Conservation (phyloP, 1,284 basidiomycete species). For the Phlebopus sp. region DNA sequence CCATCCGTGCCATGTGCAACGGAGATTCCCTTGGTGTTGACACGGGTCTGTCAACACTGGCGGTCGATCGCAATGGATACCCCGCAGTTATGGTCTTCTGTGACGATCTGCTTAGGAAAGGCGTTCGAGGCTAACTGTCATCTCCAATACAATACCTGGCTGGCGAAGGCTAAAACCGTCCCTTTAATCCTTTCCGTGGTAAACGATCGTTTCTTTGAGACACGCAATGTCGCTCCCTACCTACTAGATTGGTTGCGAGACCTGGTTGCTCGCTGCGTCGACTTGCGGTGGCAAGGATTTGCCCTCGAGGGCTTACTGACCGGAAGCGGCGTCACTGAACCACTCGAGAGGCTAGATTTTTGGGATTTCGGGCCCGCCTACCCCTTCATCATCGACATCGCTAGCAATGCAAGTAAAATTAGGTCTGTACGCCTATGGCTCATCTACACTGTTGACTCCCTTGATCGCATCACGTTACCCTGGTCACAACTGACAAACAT, state of each 20-base stretch:
- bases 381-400: slow-evolving; percentile 15
- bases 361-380: too few species aligned
- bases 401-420: slow-evolving; percentile 4
- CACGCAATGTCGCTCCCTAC: too few species aligned
- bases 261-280: slow-evolving; percentile 18
- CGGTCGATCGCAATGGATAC: too few species aligned
- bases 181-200: slow-evolving; percentile 26
- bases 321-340: not conserved
- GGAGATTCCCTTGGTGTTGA: too few species aligned
- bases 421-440: slow-evolving; percentile 2
- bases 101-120: slow-evolving; percentile 19
- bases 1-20: slow-evolving; percentile 19
- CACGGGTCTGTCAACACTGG: too few species aligned
- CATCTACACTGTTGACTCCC: too few species aligned
- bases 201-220: slow-evolving; percentile 17
- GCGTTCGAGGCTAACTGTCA: slow-evolving; percentile 11
- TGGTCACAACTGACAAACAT: slow-evolving; percentile 26
- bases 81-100: slow-evolving; percentile 30
- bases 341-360: too few species aligned
- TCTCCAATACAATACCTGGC: slow-evolving; percentile 23
- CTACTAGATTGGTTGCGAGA: slow-evolving; percentile 11
- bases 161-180: slow-evolving; percentile 28
- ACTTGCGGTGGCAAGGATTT: slow-evolving; percentile 35
- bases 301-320: slow-evolving; percentile 20
- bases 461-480: slow-evolving; percentile 25